These are phyloP conservation scores for Buxus sempervirens DNA, from an alignment of 164 flowering plant species.

Conservation along the genomic window DNA sequence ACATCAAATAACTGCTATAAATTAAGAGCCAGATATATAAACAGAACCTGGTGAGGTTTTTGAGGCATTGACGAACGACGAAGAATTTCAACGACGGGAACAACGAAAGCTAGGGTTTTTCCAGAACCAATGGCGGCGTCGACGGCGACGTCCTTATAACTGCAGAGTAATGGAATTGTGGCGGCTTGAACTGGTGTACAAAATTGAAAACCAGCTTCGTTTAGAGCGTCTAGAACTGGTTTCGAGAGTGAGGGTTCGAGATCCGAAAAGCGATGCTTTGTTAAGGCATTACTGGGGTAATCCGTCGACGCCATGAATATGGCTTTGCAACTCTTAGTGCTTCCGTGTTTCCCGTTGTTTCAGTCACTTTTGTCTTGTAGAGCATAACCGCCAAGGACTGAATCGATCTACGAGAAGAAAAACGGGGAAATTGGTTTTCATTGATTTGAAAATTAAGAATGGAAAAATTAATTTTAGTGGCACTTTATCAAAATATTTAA, in stretches of 20 bases:
- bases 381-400: too few species aligned
- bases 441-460: too few species aligned
- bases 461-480: too few species aligned
- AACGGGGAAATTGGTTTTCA: too few species aligned
- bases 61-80: constrained; percentile 52
- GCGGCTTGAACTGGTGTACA: constrained; percentile 96
- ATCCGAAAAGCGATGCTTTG: constrained; percentile 70
- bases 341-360: background rate
- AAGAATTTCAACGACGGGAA: constrained; percentile 81
- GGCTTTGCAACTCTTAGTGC: too few species aligned
- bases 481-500: too few species aligned
- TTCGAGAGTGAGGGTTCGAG: constrained; percentile 66
- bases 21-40: too few species aligned
- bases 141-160: constrained; percentile 84
- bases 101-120: constrained; percentile 86
- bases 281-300: constrained; percentile 48
- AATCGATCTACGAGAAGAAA: too few species aligned
- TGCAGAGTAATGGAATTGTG: constrained; percentile 78
- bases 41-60: constrained; percentile 67
- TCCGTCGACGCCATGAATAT: constrained; percentile 15
- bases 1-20: background rate
- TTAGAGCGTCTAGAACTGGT: constrained; percentile 61
- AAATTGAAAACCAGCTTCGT: constrained; percentile 51
- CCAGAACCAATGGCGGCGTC: constrained; percentile 99
- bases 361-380: too few species aligned